phyloP scores from a whole-genome alignment of 1,139 yeast genomes.

The Kodamaea plutei region DNA sequence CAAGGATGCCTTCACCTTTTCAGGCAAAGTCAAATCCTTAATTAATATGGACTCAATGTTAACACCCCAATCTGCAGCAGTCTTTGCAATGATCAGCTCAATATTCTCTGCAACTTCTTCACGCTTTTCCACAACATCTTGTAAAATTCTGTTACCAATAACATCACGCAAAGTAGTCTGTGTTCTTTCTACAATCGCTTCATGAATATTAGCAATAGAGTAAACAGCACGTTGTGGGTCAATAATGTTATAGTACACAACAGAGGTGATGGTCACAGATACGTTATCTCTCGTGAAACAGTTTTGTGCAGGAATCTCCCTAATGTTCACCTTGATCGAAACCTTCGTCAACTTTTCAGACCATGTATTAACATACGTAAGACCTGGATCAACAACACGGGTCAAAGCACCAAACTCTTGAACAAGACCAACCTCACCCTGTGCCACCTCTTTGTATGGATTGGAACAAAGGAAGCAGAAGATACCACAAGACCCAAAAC shows the following conservation, averaged over 20 bases:
- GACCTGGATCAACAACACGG: conserved; percentile 68
- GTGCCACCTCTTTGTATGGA: conserved; percentile 59
- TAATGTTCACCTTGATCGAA: conserved; percentile 55
- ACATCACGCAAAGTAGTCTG: conserved; percentile 75
- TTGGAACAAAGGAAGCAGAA: conserved; percentile 60
- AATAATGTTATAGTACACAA: conserved; percentile 62
- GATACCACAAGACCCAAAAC: conserved; percentile 55
- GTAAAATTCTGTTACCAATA: conserved; percentile 62
- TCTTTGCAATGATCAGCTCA: conserved; percentile 57
- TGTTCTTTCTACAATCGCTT: conserved; percentile 66
- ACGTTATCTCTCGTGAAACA: conserved; percentile 74
- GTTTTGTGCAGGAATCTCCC: conserved; percentile 63
- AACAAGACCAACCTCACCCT: conserved; percentile 69
- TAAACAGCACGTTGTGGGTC: conserved; percentile 69
- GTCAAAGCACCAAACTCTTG: conserved; percentile 68
- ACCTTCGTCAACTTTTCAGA: conserved; percentile 54
- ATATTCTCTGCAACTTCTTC: conserved; percentile 70
- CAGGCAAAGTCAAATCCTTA: conserved; percentile 60
- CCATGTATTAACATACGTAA: conserved; percentile 61
- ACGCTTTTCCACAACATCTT: conserved; percentile 72
- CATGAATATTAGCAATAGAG: conserved; percentile 52
- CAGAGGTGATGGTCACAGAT: conserved; percentile 57
- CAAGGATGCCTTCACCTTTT: conserved; percentile 55
- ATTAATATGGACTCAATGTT: conserved; percentile 64
- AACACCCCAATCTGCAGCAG: conserved; percentile 73